Evolutionary conservation across 2,329 filamentous ascomycete species (phyloP), one percentile per base, ranked within the genome.

Genomic region (Colletotrichum horii): DNA sequence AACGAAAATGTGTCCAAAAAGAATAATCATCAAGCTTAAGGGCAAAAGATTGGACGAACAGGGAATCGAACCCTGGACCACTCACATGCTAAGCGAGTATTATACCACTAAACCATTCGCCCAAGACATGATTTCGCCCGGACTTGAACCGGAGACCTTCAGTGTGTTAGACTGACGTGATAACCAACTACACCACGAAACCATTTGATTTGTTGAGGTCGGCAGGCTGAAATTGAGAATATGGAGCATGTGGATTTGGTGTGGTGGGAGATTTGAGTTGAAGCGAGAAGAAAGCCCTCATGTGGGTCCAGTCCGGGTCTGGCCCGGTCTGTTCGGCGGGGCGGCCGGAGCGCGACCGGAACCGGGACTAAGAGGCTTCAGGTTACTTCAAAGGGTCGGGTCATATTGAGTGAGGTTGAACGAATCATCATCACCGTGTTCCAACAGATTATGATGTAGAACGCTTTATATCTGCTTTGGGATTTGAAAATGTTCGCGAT

Each of bases 151-250:
- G 73, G 73, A 75, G 73, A 75, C 73, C 73, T 75, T 75, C 73
- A 75, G 73, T 75, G 73, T 83, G 84, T 87, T 87, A 87, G 84
- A 86, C 85, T 86, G 84, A 87, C 83, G 85, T 87, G 85, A 86
- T 87, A 86, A 87, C 85, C 85, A 86, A 87, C 85, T 83, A 82
- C 81, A 82, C 80, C 80, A 83, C 72, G 62, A 76, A 64, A 76
- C 74, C 70, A 69, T 4, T 38, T 32, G 6, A 14, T n/a, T 38
- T 76, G 48, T 55, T 76, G 43, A 8, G 4, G 1, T 3, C 5
- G 0, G 2, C 0, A 0, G 1, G 34, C 16, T 6, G 1, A 32
- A 6, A 16, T 30, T 12, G 3, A 2, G 14, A n/a, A 30, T 30
- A 71, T 69, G 55, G 2, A 32, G 52, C 19, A 22, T 24, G 8